Conservation (phyloP, 2,329 filamentous ascomycete species). For the Neonectria magnoliae region DNA sequence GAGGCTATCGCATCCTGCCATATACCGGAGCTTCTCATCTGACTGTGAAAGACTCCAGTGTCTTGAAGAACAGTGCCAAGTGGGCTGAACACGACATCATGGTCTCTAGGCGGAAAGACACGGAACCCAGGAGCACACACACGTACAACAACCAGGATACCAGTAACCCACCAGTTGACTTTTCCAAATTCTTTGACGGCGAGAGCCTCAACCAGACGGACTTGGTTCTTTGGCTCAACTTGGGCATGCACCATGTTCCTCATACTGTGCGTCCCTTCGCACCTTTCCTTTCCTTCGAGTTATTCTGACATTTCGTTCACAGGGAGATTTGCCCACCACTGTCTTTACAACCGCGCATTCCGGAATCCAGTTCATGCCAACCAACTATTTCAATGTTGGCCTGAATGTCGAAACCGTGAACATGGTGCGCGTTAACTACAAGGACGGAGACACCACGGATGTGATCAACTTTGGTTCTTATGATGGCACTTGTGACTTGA, state of each 20-base stretch:
- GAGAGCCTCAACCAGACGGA: slow-evolving; percentile 51
- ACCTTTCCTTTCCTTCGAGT: too few species aligned
- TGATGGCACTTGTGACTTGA: slow-evolving; percentile 40
- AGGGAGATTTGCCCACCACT: slow-evolving; percentile 20
- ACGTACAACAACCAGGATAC: slow-evolving; percentile 52
- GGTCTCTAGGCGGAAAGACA: slow-evolving; percentile 50
- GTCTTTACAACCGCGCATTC: slow-evolving; percentile 18
- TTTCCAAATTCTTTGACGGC: slow-evolving; percentile 55
- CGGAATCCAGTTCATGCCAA: slow-evolving; percentile 21
- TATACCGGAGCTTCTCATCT: slow-evolving; percentile 51
- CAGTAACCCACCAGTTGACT: slow-evolving; percentile 55
- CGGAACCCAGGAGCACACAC: slow-evolving; percentile 46
- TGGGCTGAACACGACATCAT: slow-evolving; percentile 52
- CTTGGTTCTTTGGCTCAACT: slow-evolving; percentile 57
- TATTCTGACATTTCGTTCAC: background rate
- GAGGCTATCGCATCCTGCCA: slow-evolving; percentile 57
- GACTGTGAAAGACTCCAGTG: slow-evolving; percentile 53
- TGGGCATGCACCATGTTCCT: slow-evolving; percentile 59
- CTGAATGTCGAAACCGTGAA: slow-evolving; percentile 39
- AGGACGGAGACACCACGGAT: slow-evolving; percentile 42
- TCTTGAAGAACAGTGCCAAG: slow-evolving; percentile 58
- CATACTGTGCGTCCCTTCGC: slow-evolving; percentile 2
- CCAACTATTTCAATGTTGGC: slow-evolving; percentile 53
- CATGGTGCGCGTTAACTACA: slow-evolving; percentile 50
- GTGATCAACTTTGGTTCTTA: slow-evolving; percentile 49